Evolutionary conservation across 371 early-diverging fungal species (phyloP), one percentile per base, ranked within the genome.

Genomic region (Syncephalis plumigaleata): DNA sequence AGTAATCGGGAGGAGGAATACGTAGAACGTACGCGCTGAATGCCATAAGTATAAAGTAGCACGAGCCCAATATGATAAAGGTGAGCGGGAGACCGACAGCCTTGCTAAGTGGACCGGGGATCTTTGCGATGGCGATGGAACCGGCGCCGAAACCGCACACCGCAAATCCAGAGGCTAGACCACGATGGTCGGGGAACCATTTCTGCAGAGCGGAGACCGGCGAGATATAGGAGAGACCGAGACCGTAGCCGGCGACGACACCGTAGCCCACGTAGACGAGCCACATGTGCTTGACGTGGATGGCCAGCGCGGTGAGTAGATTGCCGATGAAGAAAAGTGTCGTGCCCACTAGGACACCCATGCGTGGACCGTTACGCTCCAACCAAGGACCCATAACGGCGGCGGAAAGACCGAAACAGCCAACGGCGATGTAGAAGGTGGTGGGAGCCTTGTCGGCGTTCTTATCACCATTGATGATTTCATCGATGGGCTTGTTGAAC

Each of bases 91-190:
- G 55, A 17, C 67, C 70, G 8, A 68, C 57, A 42, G 56, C 45
- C 1, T 70, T 58, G 46, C 67, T 61, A 17, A 79, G 56, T 22
- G 61, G 61, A 36, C 66, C 57, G 37, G 73, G 73, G 23, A 75
- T 66, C 55, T 66, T 65, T 39, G 75, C 73, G 25, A 72, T 71
- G 24, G 73, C 72, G 49, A 79, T 67, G 36, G 72, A 66, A 0
- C 80, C 80, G 37, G 68, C 74, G 51, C 80, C 80, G 56, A 79
- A 79, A 15, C 76, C 79, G 58, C 73, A 73, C 44, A 79, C 79
- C 16, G 75, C 73, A 44, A 71, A 55, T 5, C 75, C 71, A 13
- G 70, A 63, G 1, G 70, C 74, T 4, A 70, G 55, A 16, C 71
- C 70, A 44, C 68, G 71, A 9, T 67, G 61, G 17, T 65, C 68